These are phyloP conservation scores for Leishmania mexicana DNA, from an alignment of 208 protist species.

Conservation along the genomic window DNA sequence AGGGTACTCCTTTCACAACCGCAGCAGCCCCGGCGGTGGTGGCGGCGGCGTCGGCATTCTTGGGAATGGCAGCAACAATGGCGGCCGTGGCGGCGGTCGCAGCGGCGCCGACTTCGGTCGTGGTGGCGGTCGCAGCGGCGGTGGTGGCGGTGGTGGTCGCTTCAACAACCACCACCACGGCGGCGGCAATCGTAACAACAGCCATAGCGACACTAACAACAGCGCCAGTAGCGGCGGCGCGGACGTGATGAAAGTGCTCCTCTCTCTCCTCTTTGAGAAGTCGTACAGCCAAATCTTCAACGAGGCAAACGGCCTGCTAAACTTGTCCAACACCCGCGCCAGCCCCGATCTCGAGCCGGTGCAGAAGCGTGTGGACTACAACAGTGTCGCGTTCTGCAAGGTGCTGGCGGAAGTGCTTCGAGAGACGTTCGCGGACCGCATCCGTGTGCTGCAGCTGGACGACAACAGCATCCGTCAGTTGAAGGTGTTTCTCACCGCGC, in stretches of 20 bases:
- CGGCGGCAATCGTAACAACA: slow-evolving; percentile 18
- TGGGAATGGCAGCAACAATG: background rate
- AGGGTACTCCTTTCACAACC: slow-evolving; percentile 14
- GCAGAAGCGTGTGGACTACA: slow-evolving; percentile 82
- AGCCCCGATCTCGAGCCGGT: slow-evolving; percentile 60
- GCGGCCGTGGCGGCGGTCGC: slow-evolving; percentile 17
- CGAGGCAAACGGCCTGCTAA: slow-evolving; percentile 52
- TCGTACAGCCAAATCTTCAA: slow-evolving; percentile 48
- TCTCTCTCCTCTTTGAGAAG: slow-evolving; percentile 83
- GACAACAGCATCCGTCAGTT: slow-evolving; percentile 75
- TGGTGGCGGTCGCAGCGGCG: background rate
- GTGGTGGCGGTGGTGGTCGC: slow-evolving; percentile 26
- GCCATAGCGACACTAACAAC: slow-evolving; percentile 30
- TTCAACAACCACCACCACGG: slow-evolving; percentile 4
- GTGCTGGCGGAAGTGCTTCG: slow-evolving; percentile 70
- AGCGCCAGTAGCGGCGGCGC: slow-evolving; percentile 34
- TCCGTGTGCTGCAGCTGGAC: slow-evolving; percentile 66
- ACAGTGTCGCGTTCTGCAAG: slow-evolving; percentile 80
- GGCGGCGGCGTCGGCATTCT: slow-evolving; percentile 13
- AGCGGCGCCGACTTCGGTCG: slow-evolving; percentile 3
- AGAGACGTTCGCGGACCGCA: slow-evolving; percentile 53
- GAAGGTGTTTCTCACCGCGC: slow-evolving; percentile 58
- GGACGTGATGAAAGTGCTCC: slow-evolving; percentile 82
- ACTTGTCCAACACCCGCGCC: slow-evolving; percentile 60
- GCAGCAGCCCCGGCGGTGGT: slow-evolving; percentile 18